phyloP scores from a whole-genome alignment of 139 green algal genomes.

The Desmodesmus armatus region DNA sequence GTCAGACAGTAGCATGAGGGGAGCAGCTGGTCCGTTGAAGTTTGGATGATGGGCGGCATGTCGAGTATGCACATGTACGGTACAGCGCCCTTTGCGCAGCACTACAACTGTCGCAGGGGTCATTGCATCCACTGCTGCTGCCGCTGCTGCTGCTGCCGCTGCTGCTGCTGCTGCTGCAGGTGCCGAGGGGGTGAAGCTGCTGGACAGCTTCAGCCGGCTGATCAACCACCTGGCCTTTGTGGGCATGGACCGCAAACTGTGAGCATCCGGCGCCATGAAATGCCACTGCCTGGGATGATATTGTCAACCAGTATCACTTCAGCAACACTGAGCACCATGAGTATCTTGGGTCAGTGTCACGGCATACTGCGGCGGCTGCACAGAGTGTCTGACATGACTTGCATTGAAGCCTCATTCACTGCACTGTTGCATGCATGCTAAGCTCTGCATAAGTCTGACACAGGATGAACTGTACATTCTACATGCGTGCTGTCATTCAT shows the following conservation, averaged over 20 bases:
- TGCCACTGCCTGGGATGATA: neutral
- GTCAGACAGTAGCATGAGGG: too few species aligned
- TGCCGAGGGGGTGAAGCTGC: too few species aligned
- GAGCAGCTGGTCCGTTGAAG: too few species aligned
- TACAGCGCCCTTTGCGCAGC: too few species aligned
- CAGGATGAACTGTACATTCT: too few species aligned
- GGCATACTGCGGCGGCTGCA: neutral
- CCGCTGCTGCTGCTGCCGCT: neutral
- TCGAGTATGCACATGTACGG: too few species aligned
- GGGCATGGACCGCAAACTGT: constrained; percentile 77
- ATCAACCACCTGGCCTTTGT: constrained; percentile 83
- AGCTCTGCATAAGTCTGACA: too few species aligned
- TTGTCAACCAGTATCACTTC: neutral
- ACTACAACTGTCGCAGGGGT: too few species aligned
- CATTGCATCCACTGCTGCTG: constrained; percentile 41
- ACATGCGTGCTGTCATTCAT: too few species aligned
- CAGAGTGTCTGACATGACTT: neutral
- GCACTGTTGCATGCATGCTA: too few species aligned
- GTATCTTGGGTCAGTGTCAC: neutral
- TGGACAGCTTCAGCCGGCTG: constrained; percentile 75
- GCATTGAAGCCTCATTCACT: too few species aligned
- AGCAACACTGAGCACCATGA: neutral
- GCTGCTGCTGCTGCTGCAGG: constrained; percentile 1
- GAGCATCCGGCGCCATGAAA: neutral
- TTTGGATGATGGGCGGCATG: too few species aligned